These are phyloP conservation scores for Wickerhamiella sorbophila DNA, from an alignment of 805 yeast species.

Conservation along the genomic window DNA sequence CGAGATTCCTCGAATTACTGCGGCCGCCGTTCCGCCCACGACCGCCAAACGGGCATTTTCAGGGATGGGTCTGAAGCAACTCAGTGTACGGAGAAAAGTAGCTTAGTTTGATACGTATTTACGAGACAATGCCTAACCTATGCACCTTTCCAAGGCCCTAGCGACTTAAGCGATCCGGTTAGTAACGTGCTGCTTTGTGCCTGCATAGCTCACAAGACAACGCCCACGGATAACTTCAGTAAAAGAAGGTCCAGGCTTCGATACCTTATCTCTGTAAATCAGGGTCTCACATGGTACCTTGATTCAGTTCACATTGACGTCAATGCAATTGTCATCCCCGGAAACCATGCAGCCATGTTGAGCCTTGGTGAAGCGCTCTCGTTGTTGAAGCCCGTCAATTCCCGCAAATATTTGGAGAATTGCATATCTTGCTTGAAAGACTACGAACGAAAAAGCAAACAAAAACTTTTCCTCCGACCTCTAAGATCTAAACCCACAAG, in stretches of 20 bases:
- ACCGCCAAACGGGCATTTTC: background rate
- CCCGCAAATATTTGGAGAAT: background rate
- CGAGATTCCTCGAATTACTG: background rate
- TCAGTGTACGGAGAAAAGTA: background rate
- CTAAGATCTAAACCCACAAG: background rate
- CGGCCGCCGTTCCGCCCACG: background rate
- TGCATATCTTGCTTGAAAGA: background rate
- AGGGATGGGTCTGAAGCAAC: background rate
- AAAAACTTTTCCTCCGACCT: background rate
- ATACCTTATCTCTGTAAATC: conserved; percentile 7
- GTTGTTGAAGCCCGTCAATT: conserved; percentile 1
- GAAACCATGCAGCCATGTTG: conserved; percentile 7
- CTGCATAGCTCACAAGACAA: background rate
- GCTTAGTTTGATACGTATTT: background rate
- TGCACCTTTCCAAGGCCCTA: background rate
- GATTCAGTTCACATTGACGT: conserved; percentile 5
- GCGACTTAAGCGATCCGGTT: background rate
- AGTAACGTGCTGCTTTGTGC: background rate
- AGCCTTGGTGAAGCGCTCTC: conserved; percentile 11
- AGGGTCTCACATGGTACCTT: conserved; percentile 7
- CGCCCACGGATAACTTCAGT: background rate
- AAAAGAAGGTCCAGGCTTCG: conserved; percentile 7
- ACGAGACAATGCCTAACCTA: background rate
- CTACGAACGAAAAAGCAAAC: background rate
- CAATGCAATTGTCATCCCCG: background rate